Evolutionary conservation across 257 asterid genomes (phyloP).

Genomic region (Handroanthus guayacan): DNA sequence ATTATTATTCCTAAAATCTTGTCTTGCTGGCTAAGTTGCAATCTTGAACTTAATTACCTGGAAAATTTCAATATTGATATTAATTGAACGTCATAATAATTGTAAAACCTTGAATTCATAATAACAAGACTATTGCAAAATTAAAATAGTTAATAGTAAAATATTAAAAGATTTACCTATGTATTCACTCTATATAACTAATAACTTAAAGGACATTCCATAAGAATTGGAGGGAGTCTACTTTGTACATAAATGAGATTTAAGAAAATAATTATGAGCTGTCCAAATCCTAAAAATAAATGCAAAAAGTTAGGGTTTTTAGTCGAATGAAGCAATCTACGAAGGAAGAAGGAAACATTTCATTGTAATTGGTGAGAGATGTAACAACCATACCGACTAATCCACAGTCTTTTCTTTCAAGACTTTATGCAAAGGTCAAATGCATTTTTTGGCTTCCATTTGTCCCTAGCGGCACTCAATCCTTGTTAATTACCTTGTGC

Average conservation of each 20-base stretch:
- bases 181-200: background rate
- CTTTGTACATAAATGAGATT: background rate
- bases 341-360: conserved; percentile 29
- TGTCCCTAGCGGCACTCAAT: conserved; percentile 35
- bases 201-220: too few species aligned
- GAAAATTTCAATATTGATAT: background rate
- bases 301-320: conserved; percentile 12
- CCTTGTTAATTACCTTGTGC: conserved; percentile 26
- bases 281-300: background rate
- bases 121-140: background rate
- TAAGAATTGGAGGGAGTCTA: background rate
- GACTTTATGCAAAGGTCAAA: conserved; percentile 57
- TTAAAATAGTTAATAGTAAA: background rate
- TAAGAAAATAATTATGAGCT: background rate
- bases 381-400: conserved; percentile 78
- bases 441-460: conserved; percentile 43
- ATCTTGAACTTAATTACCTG: background rate
- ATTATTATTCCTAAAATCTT: too few species aligned
- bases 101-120: background rate
- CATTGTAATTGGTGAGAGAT: conserved; percentile 55
- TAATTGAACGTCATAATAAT: background rate
- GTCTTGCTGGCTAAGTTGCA: background rate
- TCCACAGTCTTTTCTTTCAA: conserved; percentile 32
- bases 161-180: background rate
- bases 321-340: conserved; percentile 41